Evolutionary conservation across 2,329 filamentous ascomycete species (phyloP).

Genomic region (Claviceps fusiformis): DNA sequence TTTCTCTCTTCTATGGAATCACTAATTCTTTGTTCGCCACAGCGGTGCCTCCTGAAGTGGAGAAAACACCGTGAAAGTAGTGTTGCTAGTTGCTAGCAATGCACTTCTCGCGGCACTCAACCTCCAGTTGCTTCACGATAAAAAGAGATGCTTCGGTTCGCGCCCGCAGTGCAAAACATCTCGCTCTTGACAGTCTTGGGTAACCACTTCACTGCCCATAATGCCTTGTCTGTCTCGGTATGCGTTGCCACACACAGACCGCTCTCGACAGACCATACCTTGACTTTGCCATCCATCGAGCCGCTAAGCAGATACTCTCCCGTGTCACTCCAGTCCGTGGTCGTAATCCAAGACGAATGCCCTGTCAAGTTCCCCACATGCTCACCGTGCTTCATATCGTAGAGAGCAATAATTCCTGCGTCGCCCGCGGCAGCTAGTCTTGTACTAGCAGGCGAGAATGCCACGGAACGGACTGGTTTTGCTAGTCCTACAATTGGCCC

Average conservation of each 20-base stretch:
- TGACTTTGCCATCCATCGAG: constrained; percentile 84
- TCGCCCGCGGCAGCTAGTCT: constrained; percentile 85
- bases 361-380: constrained; percentile 75
- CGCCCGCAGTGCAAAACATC: constrained; percentile 67
- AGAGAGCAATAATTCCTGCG: constrained; percentile 75
- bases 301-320: constrained; percentile 85
- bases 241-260: constrained; percentile 82
- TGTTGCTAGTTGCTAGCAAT: constrained; percentile 7
- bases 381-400: constrained; percentile 84
- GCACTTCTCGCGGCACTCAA: constrained; percentile 15
- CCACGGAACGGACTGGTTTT: constrained; percentile 71
- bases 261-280: constrained; percentile 86
- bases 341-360: constrained; percentile 77
- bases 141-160: constrained; percentile 62
- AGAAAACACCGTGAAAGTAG: neutral
- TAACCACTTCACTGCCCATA: constrained; percentile 79
- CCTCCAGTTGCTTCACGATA: constrained; percentile 72
- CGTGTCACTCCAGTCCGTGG: constrained; percentile 83
- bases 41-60: neutral
- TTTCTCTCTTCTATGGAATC: neutral
- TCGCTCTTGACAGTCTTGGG: constrained; percentile 56
- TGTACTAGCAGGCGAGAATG: constrained; percentile 76
- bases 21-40: neutral
- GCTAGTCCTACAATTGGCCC: constrained; percentile 48
- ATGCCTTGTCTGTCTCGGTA: constrained; percentile 70